phyloP scores from a whole-genome alignment of 2,329 filamentous ascomycete genomes.

The Sporothrix schenckii region DNA sequence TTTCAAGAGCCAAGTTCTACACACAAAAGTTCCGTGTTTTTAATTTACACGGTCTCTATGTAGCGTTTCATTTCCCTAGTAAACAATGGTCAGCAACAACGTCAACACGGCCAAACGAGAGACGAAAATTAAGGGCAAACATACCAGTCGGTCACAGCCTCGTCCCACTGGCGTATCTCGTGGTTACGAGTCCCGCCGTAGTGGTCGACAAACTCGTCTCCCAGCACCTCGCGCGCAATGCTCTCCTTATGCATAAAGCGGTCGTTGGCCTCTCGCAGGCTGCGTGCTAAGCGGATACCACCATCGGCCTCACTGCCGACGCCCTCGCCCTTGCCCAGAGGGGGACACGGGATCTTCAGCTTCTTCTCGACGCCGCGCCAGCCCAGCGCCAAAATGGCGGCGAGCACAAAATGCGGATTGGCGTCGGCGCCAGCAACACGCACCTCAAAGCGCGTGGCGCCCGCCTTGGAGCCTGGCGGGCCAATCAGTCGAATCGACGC shows the following conservation, averaged over 20 bases:
- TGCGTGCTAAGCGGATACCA: slow-evolving; percentile 80
- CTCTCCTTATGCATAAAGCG: slow-evolving; percentile 77
- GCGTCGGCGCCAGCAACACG: slow-evolving; percentile 92
- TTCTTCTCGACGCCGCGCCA: slow-evolving; percentile 94
- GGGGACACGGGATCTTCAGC: slow-evolving; percentile 77
- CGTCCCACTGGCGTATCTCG: slow-evolving; percentile 87
- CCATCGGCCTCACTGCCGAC: slow-evolving; percentile 72
- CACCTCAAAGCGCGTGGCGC: slow-evolving; percentile 88
- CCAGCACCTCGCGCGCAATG: slow-evolving; percentile 90
- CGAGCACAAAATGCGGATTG: slow-evolving; percentile 84
- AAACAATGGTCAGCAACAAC: not conserved
- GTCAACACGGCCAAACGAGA: not conserved
- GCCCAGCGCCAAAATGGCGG: slow-evolving; percentile 82
- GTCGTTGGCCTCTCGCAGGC: slow-evolving; percentile 78
- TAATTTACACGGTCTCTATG: slow-evolving; percentile 66
- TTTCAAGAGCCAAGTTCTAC: not conserved
- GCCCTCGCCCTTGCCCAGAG: slow-evolving; percentile 81
- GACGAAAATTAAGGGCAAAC: slow-evolving; percentile 44
- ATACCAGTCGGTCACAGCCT: slow-evolving; percentile 95
- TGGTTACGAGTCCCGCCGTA: slow-evolving; percentile 91
- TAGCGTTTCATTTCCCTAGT: slow-evolving; percentile 74
- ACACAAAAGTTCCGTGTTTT: not conserved
- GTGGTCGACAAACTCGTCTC: slow-evolving; percentile 94
- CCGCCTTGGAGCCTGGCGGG: slow-evolving; percentile 80
- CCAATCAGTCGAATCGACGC: slow-evolving; percentile 88